Base-by-base conservation (phyloP, 805 yeast genomes). In the Myxozyma vanderwaltii region DNA sequence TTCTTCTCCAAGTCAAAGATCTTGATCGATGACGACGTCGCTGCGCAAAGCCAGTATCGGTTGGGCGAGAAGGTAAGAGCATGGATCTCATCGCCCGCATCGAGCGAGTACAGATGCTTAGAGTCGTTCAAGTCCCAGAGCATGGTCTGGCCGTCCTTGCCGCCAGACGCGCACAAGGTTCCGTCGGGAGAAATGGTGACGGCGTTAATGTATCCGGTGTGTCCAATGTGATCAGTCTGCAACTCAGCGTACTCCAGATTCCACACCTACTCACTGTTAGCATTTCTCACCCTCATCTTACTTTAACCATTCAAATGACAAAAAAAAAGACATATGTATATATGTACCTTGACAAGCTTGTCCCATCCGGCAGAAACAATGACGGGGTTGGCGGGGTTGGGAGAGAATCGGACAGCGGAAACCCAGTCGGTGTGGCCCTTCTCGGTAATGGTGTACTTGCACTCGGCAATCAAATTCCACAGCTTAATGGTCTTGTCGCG, bases 41-140 rank as follows among this genome's bases (percentile, higher is more conserved):
- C 98, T 82, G 98, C 99, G 78, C 96, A 92, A 80, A 94, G 88
- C 99, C 99, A 94, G 95, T 89, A 94, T 88, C 99, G 91, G 96
- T 89, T 89, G 82, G 99, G 99, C 79, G 98, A 92, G 96, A 94
- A 94, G 74, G 97, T 96, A 77, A 94, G 85, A 78, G 97, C 95
- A 81, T 89, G 89, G 73, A 94, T 91, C 85, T 92, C 98, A 76
- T 92, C 94, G 79, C 94, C 90, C 73, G 96, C 92, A 74, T 84
- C 82, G 79, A 94, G 85, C 75, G 96, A 86, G 96, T 91, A 92
- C 76, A 91, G 83, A 75, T 91, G 86, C 75, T 81, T 79, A 83
- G 88, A 85, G 74, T 84, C 79, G 84, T 85, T 83, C 81, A 92
- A 84, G 83, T 91, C 95, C 99, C 99, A 94, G 78, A 94, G 86